phyloP scores from a whole-genome alignment of 2,329 filamentous ascomycete genomes.

The Chaetomium sp. region DNA sequence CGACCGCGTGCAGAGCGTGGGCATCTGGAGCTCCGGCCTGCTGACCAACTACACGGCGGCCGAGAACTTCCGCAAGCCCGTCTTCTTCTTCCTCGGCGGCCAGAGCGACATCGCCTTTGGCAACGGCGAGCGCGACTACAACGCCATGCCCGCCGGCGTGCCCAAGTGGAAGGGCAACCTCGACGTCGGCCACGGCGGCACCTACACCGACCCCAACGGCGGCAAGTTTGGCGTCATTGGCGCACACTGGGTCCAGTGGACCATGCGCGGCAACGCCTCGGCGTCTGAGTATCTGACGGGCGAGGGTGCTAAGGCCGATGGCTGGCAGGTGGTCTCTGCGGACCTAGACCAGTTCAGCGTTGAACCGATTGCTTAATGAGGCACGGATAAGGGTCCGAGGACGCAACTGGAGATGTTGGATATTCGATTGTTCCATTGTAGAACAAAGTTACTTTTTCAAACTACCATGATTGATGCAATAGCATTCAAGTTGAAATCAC shows the following conservation, averaged over 20 bases:
- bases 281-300: conserved; percentile 26
- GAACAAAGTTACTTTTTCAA: too few relatives aligned
- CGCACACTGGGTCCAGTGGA: conserved; percentile 26
- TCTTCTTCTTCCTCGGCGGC: conserved; percentile 31
- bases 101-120: conserved; percentile 27
- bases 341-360: conserved; percentile 24
- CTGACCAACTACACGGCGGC: conserved; percentile 18
- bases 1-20: conserved; percentile 24
- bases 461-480: too few relatives aligned
- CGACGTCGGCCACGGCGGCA: conserved; percentile 28
- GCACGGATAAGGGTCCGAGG: too few relatives aligned
- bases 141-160: conserved; percentile 19
- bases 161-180: conserved; percentile 33
- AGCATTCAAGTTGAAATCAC: too few relatives aligned
- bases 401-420: neutral
- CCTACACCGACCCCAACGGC: conserved; percentile 24
- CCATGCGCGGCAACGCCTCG: conserved; percentile 27
- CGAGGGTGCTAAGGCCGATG: conserved; percentile 21
- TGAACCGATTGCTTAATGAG: conserved; percentile 10
- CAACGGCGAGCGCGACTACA: conserved; percentile 32
- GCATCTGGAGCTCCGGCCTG: conserved; percentile 21
- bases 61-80: conserved; percentile 26
- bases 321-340: conserved; percentile 27
- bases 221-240: conserved; percentile 31
- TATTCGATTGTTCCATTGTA: too few relatives aligned